These are phyloP conservation scores for Penicillium herquei DNA, from an alignment of 495 filamentous ascomycete genomes.

Conservation along the genomic window DNA sequence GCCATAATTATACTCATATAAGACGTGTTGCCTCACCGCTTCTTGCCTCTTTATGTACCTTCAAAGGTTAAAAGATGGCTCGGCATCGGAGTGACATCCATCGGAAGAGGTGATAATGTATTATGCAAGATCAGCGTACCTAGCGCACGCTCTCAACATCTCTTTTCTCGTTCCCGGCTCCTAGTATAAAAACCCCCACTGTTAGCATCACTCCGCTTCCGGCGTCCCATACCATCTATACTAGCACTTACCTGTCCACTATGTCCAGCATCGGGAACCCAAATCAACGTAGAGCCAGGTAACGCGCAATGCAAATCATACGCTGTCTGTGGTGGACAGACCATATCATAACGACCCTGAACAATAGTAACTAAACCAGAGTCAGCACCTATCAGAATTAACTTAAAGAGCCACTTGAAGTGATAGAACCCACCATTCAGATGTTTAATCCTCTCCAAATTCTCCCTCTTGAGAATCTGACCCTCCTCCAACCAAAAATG, in stretches of 20 bases:
- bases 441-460: slow-evolving; percentile 37
- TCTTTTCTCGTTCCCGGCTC: slow-evolving; percentile 20
- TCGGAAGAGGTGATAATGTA: no score
- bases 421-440: slow-evolving; percentile 29
- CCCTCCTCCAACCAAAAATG: slow-evolving; percentile 36
- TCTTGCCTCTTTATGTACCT: no score
- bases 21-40: no score
- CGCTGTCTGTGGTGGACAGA: slow-evolving; percentile 40
- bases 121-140: no score
- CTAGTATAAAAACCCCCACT: background rate
- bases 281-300: slow-evolving; percentile 34
- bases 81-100: no score
- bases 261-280: slow-evolving; percentile 35
- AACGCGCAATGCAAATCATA: slow-evolving; percentile 42
- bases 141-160: no score
- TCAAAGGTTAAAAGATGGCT: no score
- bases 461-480: slow-evolving; percentile 31
- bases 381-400: background rate
- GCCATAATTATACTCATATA: no score
- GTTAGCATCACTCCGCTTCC: no score
- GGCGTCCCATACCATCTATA: no score
- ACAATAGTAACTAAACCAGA: slow-evolving; percentile 28
- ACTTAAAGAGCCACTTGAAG: background rate
- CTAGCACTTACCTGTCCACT: slow-evolving; percentile 22
- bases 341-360: slow-evolving; percentile 44